Base-by-base conservation (phyloP, 805 yeast genomes). In the Candida quercuum region DNA sequence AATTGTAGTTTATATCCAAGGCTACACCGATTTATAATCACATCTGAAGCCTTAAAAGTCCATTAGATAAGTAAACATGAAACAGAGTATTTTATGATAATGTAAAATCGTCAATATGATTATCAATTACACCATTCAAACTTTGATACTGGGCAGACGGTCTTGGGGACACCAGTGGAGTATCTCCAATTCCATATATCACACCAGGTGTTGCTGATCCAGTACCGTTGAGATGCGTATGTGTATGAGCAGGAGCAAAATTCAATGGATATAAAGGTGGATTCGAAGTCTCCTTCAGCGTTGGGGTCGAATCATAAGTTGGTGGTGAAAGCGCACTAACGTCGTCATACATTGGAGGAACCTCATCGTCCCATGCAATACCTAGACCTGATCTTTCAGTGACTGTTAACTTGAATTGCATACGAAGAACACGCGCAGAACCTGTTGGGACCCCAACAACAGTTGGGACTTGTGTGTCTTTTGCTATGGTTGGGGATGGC, bases 321-420 rank as follows among this genome's bases (percentile, higher is more conserved):
- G 99, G 99, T 0, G 99, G 99, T 17, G 89, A 78, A 30, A 86
- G 67, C 0, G 94, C 78, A 21, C 78, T 69, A 16, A 93, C 88
- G 47, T 87, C 91, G 37, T 78, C 86, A 53, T 93, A 93, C 16
- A 88, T 84, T 1, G 99, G 99, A 2, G 99, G 99, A 14, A 94
- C 98, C 60, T 93, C 99, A 56, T 91, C 97, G 60, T 91, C 97
- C 98, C 99, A 93, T 0, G 97, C 84, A 22, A 93, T 86, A 5
- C 99, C 99, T 29, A 93, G 69, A 0, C 99, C 99, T 0, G 95
- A 82, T 42, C 98, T 70, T 56, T 89, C 98, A 3, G 95, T 84
- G 17, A 93, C 62, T 3, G 69, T 67, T n/a, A 91, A 52, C 47
- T 83, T 81, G 63, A 93, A 91, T 59, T 89, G 96, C 97, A 93